Evolutionary conservation across 148 eudicot species (phyloP).

Genomic region (Vaccinium myrtillus): DNA sequence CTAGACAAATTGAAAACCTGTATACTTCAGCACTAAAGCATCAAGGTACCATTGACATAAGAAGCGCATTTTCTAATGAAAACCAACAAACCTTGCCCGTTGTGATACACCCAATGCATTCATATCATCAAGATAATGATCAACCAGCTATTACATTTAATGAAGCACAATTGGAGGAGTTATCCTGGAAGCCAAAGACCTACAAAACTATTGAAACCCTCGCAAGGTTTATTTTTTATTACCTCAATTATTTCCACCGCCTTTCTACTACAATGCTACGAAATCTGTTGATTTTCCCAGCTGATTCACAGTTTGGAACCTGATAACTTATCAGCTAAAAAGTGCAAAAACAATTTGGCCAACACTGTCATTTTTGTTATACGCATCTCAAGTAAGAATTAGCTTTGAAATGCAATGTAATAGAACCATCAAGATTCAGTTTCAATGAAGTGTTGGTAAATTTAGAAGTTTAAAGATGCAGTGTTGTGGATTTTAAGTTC

Average conservation of each 20-base stretch:
- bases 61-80: neutral
- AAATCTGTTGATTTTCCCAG: neutral
- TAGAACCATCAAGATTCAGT: neutral
- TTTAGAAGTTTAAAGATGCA: neutral
- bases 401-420: neutral
- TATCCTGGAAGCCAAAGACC: neutral
- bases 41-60: neutral
- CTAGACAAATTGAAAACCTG: neutral
- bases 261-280: neutral
- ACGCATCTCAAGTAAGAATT: neutral
- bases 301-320: neutral
- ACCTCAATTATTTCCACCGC: neutral
- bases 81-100: neutral
- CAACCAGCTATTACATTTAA: neutral
- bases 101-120: neutral
- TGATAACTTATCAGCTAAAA: neutral
- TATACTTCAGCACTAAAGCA: neutral
- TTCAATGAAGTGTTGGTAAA: neutral
- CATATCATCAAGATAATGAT: neutral
- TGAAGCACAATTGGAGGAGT: neutral
- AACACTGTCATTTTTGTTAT: neutral
- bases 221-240: neutral
- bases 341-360: neutral
- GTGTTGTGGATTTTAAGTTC: neutral
- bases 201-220: neutral